Evolutionary conservation across 108 stramenopile genomes (phyloP).

Genomic region (Skeletonema menzelii): DNA sequence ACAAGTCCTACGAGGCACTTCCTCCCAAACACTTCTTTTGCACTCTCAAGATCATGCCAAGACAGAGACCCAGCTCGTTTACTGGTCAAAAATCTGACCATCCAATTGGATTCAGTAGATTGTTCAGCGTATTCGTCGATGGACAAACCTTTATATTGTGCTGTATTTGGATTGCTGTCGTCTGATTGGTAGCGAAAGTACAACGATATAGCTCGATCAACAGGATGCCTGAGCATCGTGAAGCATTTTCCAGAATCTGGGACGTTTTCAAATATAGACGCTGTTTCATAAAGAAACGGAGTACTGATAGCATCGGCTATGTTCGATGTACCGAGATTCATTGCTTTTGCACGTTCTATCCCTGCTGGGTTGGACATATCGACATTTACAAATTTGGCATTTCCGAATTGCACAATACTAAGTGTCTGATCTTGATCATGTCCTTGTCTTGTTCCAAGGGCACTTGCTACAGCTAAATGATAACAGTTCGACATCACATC

Average conservation of each 20-base stretch:
- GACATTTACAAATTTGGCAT: slow-evolving; percentile 41
- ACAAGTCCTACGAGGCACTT: slow-evolving; percentile 60
- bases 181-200: slow-evolving; percentile 37
- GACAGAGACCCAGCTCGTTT: slow-evolving; percentile 39
- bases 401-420: slow-evolving; percentile 13
- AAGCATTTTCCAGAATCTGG: slow-evolving; percentile 32
- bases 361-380: slow-evolving; percentile 35
- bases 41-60: slow-evolving; percentile 48
- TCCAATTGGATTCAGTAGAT: slow-evolving; percentile 53
- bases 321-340: slow-evolving; percentile 23
- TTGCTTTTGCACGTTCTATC: slow-evolving; percentile 17
- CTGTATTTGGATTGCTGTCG: slow-evolving; percentile 7
- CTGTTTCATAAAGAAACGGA: slow-evolving; percentile 37
- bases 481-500: slow-evolving; percentile 39
- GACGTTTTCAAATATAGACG: slow-evolving; percentile 17
- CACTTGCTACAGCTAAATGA: slow-evolving; percentile 27
- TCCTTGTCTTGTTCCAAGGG: slow-evolving; percentile 23
- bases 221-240: slow-evolving; percentile 45
- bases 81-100: slow-evolving; percentile 51
- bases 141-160: slow-evolving; percentile 32
- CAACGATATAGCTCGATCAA: slow-evolving; percentile 40
- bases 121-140: slow-evolving; percentile 44
- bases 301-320: slow-evolving; percentile 41
- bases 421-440: slow-evolving; percentile 30
- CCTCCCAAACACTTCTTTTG: slow-evolving; percentile 51